Evolutionary conservation across 805 yeast species (phyloP).

Genomic region (Candida golubevii): DNA sequence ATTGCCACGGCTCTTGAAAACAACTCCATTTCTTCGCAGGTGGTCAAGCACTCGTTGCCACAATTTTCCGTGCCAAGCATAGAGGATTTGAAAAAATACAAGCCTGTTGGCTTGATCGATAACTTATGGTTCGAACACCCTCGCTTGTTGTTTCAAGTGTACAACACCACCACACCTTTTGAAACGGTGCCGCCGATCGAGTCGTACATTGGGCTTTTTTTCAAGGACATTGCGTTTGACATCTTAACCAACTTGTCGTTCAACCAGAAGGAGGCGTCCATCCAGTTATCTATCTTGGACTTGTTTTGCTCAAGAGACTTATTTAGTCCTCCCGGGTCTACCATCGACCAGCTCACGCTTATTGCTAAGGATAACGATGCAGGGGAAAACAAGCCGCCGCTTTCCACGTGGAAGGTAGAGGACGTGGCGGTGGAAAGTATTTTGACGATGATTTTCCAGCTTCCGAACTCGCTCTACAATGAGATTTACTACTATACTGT

Average conservation of each 20-base stretch:
- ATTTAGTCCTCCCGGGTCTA: constrained; percentile 58
- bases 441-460: constrained; percentile 67
- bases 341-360: constrained; percentile 61
- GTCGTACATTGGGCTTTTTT: constrained; percentile 45
- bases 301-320: constrained; percentile 59
- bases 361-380: constrained; percentile 37
- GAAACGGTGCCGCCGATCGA: constrained; percentile 51
- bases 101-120: constrained; percentile 43
- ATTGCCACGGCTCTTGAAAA: constrained; percentile 29
- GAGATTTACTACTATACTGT: constrained; percentile 79
- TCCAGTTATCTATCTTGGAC: constrained; percentile 73
- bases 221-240: constrained; percentile 75
- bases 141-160: constrained; percentile 58
- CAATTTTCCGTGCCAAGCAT: constrained; percentile 32
- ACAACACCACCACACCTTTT: constrained; percentile 49
- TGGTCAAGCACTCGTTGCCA: constrained; percentile 39
- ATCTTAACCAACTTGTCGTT: constrained; percentile 76
- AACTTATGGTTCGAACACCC: constrained; percentile 60
- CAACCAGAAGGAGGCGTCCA: constrained; percentile 82
- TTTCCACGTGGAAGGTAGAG: constrained; percentile 86
- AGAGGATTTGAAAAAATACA: constrained; percentile 17
- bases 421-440: constrained; percentile 84
- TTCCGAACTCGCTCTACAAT: constrained; percentile 65
- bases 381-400: constrained; percentile 38
- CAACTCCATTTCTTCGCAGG: constrained; percentile 35